Conservation (phyloP, 495 filamentous ascomycete genomes). For the Aspergillus haitiensis region DNA sequence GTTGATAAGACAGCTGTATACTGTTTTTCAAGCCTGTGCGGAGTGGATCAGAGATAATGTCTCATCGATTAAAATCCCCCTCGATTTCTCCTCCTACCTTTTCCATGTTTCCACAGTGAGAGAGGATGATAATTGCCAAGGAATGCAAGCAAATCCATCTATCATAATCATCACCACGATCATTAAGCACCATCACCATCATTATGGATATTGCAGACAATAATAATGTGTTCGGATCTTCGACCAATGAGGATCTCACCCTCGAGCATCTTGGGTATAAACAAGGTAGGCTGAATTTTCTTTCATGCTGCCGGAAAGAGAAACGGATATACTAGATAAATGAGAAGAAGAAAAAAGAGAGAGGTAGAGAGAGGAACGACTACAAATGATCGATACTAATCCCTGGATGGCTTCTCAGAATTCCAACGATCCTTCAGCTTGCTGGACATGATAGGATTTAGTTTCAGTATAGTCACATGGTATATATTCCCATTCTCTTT, state of each 20-base stretch:
- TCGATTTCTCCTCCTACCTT: too few species aligned
- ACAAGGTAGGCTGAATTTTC: slow-evolving; percentile 34
- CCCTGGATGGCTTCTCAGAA: slow-evolving; percentile 33
- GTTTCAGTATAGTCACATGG: slow-evolving; percentile 59
- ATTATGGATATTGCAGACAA: slow-evolving; percentile 5
- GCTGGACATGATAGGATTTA: slow-evolving; percentile 60
- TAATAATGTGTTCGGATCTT: slow-evolving; percentile 29
- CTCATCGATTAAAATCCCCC: too few species aligned
- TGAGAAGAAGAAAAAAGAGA: background rate
- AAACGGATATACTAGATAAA: background rate
- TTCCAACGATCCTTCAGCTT: slow-evolving; percentile 59
- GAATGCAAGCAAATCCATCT: too few species aligned
- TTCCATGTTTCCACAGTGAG: too few species aligned
- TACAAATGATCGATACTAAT: background rate
- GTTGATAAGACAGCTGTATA: too few species aligned
- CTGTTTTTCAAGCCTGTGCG: too few species aligned
- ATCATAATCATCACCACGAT: background rate
- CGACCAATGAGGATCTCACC: slow-evolving; percentile 36
- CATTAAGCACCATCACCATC: background rate
- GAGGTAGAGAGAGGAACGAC: background rate
- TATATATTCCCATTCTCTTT: slow-evolving; percentile 16
- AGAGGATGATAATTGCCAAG: too few species aligned
- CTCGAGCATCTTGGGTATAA: slow-evolving; percentile 49
- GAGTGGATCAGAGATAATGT: too few species aligned
- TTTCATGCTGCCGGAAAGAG: background rate